Base-by-base conservation (phyloP, 1,139 yeast species). In the Candida gigantensis region DNA sequence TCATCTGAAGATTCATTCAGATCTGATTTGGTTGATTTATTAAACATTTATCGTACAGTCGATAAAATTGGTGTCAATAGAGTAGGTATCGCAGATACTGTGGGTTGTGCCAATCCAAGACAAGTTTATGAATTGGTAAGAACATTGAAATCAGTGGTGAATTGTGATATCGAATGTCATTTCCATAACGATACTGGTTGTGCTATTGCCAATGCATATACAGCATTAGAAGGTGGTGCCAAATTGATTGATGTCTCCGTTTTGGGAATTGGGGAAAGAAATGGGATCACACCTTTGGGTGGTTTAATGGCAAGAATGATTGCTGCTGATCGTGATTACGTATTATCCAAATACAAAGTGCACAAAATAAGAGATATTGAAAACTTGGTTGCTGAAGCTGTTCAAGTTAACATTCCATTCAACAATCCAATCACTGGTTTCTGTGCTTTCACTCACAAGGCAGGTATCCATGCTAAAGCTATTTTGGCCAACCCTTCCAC, bases 141-240 rank as follows among this genome's bases (percentile, higher is more conserved):
- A 62, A 92, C 97, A 30, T 81, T 92, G 63, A 86, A 84, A 70
- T 81, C 90, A 10, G 96, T 90, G 35, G 97, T 92, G 34, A 84
- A 89, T 26, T 92, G 98, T 73, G 97, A 92, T 62, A 90, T 92
- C 55, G 98, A 92, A 70, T 88, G 97, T 64, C 98, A 92, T 68
- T 92, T 92, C 88, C 98, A 92, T 72, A 88, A 92, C 62, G 98
- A 92, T 64, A 92, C 98, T 30, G 98, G 98, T 43, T 90, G 97
- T 74, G 97, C 98, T 50, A 87, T 92, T 70, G 97, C 97, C 45
- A 92, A 92, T 62, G 96, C 98, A 33, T 92, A 92, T 75, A 87
- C 97, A 45, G 97, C 97, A 12, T 77, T 92, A 55, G 98, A 92
- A 70, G 98, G 94, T 37, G 98, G 98, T 58, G 98, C 98, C 48